Conservation (phyloP, 2,329 filamentous ascomycete species). For the Aspergillus ustus region DNA sequence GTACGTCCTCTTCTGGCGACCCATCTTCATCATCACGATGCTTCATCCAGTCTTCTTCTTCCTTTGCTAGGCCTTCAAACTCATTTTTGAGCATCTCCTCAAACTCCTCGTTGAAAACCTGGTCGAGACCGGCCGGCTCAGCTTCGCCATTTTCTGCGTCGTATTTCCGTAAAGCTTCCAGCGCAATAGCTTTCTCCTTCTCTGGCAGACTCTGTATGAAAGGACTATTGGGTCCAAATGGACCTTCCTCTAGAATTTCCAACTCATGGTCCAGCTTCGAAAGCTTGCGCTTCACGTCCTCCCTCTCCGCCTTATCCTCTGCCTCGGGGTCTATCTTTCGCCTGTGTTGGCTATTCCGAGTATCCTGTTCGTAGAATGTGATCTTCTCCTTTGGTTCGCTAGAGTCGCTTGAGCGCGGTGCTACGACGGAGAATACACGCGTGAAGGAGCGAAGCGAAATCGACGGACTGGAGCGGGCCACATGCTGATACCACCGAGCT, state of each 20-base stretch:
- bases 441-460: conserved; percentile 28
- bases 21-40: conserved; percentile 28
- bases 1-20: conserved; percentile 21
- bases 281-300: conserved; percentile 44
- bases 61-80: conserved; percentile 41
- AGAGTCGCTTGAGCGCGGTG: conserved; percentile 36
- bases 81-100: conserved; percentile 46
- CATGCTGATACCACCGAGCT: conserved; percentile 51
- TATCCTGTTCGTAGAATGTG: conserved; percentile 50
- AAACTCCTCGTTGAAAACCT: conserved; percentile 48
- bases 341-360: conserved; percentile 39
- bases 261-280: conserved; percentile 47
- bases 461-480: conserved; percentile 38
- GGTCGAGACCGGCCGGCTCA: conserved; percentile 34
- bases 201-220: conserved; percentile 50
- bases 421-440: conserved; percentile 38
- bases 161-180: conserved; percentile 49
- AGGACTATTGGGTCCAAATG: conserved; percentile 48
- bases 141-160: conserved; percentile 41
- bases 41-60: conserved; percentile 43
- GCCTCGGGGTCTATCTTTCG: conserved; percentile 45
- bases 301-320: conserved; percentile 43
- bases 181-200: conserved; percentile 45
- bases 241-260: conserved; percentile 45
- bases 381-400: conserved; percentile 48